phyloP scores from a whole-genome alignment of 148 eudicot genomes.

The Cornus controversa region DNA sequence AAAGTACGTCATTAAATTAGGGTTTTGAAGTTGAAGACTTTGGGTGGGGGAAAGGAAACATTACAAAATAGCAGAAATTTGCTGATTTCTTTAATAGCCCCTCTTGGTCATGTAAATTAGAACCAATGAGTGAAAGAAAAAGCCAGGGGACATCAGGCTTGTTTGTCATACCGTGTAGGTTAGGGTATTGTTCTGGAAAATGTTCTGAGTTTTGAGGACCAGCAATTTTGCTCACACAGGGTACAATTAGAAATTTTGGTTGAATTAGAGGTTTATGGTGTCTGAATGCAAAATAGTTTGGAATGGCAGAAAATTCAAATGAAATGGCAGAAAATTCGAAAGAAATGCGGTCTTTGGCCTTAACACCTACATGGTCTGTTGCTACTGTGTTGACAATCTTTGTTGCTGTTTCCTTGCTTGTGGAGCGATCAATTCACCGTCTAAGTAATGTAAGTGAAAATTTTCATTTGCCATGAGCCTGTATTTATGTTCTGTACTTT shows the following conservation, averaged over 20 bases:
- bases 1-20: background rate
- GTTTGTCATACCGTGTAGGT: background rate
- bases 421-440: slow-evolving; percentile 87
- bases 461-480: background rate
- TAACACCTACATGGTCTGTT: slow-evolving; percentile 98
- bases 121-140: background rate
- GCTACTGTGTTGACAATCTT: slow-evolving; percentile 87
- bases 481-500: background rate
- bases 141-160: background rate
- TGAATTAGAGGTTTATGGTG: background rate
- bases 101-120: background rate
- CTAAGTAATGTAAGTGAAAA: slow-evolving; percentile 58
- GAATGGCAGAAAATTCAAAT: background rate
- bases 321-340: slow-evolving; percentile 44
- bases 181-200: background rate
- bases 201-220: background rate
- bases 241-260: background rate
- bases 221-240: too few species aligned
- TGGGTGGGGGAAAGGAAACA: background rate
- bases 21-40: background rate
- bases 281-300: background rate
- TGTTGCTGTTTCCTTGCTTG: slow-evolving; percentile 82
- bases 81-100: background rate
- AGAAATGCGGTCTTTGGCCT: slow-evolving; percentile 76
- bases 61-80: background rate